Conservation (phyloP, 1,139 yeast species). For the Nakaseomyces nivariensis region DNA sequence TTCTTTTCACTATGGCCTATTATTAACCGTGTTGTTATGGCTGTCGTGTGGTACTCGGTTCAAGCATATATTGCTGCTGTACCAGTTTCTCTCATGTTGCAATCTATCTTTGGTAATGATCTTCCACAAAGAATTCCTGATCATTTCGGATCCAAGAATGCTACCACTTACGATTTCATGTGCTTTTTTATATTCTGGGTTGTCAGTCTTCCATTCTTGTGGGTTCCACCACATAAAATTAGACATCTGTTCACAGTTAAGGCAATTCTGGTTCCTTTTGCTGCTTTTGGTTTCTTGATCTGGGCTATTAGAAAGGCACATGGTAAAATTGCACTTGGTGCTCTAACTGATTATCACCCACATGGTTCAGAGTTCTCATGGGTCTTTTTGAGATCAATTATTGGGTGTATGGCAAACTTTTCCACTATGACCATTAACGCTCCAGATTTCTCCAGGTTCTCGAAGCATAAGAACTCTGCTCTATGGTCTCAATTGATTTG, state of each 20-base stretch:
- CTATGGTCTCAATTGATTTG: conserved; percentile 48
- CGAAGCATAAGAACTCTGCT: conserved; percentile 44
- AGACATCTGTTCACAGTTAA: conserved; percentile 76
- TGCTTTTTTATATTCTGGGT: conserved; percentile 74
- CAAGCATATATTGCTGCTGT: conserved; percentile 79
- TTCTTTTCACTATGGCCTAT: conserved; percentile 77
- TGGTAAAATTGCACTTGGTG: conserved; percentile 25
- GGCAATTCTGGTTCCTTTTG: conserved; percentile 66
- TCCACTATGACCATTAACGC: conserved; percentile 82
- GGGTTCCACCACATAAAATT: conserved; percentile 72
- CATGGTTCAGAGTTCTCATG: conserved; percentile 35
- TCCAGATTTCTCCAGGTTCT: conserved; percentile 84
- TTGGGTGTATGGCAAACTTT: conserved; percentile 76
- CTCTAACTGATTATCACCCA: conserved; percentile 18
- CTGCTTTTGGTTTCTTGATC: conserved; percentile 66
- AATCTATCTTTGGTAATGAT: conserved; percentile 57
- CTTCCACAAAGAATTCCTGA: conserved; percentile 41
- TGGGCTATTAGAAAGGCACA: conserved; percentile 60
- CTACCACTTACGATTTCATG: conserved; percentile 61
- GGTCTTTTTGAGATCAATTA: conserved; percentile 70
- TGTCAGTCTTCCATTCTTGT: conserved; percentile 63
- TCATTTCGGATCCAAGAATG: conserved; percentile 41
- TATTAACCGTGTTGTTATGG: conserved; percentile 71
- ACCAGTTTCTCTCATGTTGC: conserved; percentile 62
- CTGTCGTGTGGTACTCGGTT: conserved; percentile 77